Conservation (phyloP, 2,329 filamentous ascomycete genomes). For the Apiospora malaysiana region DNA sequence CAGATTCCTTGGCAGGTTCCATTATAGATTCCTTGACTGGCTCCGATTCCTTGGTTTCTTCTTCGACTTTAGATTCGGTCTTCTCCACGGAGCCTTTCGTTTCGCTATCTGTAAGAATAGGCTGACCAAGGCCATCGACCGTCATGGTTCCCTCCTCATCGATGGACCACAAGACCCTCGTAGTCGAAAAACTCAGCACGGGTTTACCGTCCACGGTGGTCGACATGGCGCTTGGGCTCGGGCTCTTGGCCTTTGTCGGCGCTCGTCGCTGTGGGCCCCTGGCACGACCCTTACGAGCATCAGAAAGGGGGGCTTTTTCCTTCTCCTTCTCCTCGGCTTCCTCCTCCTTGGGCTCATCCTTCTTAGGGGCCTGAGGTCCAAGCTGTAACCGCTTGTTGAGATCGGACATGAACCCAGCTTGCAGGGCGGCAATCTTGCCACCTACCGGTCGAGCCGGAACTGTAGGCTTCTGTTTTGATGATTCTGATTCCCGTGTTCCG, state of each 20-base stretch:
- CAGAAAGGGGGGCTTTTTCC: constrained; percentile 80
- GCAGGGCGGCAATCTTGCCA: constrained; percentile 87
- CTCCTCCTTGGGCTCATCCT: constrained; percentile 67
- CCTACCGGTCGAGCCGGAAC: constrained; percentile 80
- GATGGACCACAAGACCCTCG: constrained; percentile 58
- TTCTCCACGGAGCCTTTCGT: constrained; percentile 22
- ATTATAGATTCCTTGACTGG: constrained; percentile 12
- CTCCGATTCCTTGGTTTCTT: constrained; percentile 3
- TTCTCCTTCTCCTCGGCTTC: constrained; percentile 64
- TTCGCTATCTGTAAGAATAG: constrained; percentile 23
- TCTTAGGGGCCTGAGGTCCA: constrained; percentile 81
- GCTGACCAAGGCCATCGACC: constrained; percentile 39
- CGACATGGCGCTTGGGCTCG: constrained; percentile 44
- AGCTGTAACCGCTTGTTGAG: constrained; percentile 87
- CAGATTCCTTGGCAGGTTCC: constrained; percentile 15
- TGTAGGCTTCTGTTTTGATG: constrained; percentile 77
- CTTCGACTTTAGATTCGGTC: neutral
- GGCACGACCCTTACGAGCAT: constrained; percentile 89
- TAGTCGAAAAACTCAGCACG: constrained; percentile 53
- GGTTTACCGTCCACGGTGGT: constrained; percentile 41
- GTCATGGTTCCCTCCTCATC: constrained; percentile 55
- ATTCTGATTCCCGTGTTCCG: constrained; percentile 48
- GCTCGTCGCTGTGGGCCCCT: constrained; percentile 83
- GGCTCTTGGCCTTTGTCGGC: constrained; percentile 59
- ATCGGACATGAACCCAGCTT: constrained; percentile 91